Conservation (phyloP, 768 basidiomycete species). For the Lactarius indigo region DNA sequence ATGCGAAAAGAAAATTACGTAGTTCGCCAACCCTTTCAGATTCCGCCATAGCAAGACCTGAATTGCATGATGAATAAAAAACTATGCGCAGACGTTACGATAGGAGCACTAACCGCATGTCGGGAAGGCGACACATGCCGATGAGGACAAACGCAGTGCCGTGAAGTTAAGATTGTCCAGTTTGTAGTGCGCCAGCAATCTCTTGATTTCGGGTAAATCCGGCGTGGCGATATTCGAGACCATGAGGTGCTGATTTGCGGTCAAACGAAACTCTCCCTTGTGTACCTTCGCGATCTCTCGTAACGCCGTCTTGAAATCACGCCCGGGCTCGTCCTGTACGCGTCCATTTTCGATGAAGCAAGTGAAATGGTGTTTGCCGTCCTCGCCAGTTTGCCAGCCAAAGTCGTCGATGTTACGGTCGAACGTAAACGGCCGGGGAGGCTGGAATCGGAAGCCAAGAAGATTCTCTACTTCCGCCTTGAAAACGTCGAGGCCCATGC, state of each 20-base stretch:
- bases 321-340: slow-evolving; percentile 88
- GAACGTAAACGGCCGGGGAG: slow-evolving; percentile 76
- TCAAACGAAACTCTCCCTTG: slow-evolving; percentile 91
- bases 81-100: not conserved
- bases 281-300: slow-evolving; percentile 91
- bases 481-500: slow-evolving; percentile 86
- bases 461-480: slow-evolving; percentile 86
- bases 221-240: slow-evolving; percentile 76
- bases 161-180: slow-evolving; percentile 82
- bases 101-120: slow-evolving; percentile 63
- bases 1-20: not conserved
- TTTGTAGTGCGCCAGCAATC: slow-evolving; percentile 76
- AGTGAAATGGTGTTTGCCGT: slow-evolving; percentile 89
- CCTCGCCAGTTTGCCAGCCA: slow-evolving; percentile 86
- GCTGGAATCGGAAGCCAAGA: slow-evolving; percentile 72
- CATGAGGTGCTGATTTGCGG: slow-evolving; percentile 92
- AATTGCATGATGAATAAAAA: slow-evolving; percentile 6
- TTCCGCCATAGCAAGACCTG: slow-evolving; percentile 75
- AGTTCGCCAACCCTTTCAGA: slow-evolving; percentile 57
- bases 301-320: slow-evolving; percentile 89
- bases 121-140: slow-evolving; percentile 97
- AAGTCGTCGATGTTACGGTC: slow-evolving; percentile 90
- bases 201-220: slow-evolving; percentile 75
- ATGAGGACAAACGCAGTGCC: slow-evolving; percentile 81
- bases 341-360: slow-evolving; percentile 98